These are phyloP conservation scores for Pseudozyma hubeiensis DNA, from an alignment of 1,284 basidiomycete genomes.

Conservation along the genomic window DNA sequence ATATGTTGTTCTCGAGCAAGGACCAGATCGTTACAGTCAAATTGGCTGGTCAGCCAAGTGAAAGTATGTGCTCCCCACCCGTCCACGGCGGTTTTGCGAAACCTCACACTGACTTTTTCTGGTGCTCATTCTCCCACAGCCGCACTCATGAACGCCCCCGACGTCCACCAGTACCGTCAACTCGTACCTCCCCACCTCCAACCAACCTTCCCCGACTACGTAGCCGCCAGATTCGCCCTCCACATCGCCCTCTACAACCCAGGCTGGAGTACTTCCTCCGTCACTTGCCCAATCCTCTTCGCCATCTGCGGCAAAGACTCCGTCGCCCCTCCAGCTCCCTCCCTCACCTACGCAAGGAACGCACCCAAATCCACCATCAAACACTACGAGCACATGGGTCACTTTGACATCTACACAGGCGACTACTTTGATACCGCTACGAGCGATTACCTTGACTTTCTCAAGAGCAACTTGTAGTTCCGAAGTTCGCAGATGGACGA, in stretches of 20 bases:
- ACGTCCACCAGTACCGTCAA: conserved; percentile 13
- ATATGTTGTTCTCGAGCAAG: conserved; percentile 39
- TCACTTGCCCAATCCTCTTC: conserved; percentile 60
- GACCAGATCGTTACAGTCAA: conserved; percentile 33
- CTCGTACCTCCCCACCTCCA: conserved; percentile 30
- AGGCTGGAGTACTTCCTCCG: conserved; percentile 43
- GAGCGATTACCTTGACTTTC: conserved; percentile 50
- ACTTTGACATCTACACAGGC: conserved; percentile 61
- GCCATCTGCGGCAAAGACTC: conserved; percentile 60
- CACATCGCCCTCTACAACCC: conserved; percentile 50
- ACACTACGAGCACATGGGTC: conserved; percentile 50
- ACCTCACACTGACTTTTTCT: not conserved
- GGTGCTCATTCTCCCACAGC: not conserved
- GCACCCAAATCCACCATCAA: conserved; percentile 49
- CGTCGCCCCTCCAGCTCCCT: conserved; percentile 49
- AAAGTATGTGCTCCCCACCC: conserved; percentile 5
- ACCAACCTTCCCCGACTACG: conserved; percentile 13
- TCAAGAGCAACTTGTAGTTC: conserved; percentile 20
- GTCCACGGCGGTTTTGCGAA: too few species aligned
- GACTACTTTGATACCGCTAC: conserved; percentile 47
- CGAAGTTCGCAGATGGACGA: not conserved
- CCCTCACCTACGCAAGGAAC: conserved; percentile 48
- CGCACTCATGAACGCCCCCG: conserved; percentile 54
- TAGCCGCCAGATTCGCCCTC: conserved; percentile 54
- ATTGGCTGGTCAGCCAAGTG: conserved; percentile 45